Evolutionary conservation across 2,329 filamentous ascomycete species (phyloP).

Genomic region (Daldinia eschscholtzii): DNA sequence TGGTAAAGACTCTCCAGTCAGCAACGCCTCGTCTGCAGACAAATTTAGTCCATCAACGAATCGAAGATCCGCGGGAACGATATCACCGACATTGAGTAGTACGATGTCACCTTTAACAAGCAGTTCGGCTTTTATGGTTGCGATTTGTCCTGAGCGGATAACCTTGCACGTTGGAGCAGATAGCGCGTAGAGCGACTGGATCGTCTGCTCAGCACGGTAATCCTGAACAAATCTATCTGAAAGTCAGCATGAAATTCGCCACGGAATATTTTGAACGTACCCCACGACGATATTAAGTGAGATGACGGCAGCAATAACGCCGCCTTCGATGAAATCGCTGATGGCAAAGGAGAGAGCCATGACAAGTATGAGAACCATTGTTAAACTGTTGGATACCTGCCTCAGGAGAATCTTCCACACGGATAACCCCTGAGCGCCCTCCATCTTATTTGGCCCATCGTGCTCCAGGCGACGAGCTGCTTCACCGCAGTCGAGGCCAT

Average conservation of each 20-base stretch:
- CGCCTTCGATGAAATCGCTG: conserved; percentile 72
- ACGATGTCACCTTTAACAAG: conserved; percentile 77
- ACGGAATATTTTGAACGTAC: conserved; percentile 56
- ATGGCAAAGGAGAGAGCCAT: conserved; percentile 78
- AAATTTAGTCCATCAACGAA: conserved; percentile 77
- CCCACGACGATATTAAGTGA: conserved; percentile 76
- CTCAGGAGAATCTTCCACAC: conserved; percentile 81
- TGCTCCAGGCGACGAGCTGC: conserved; percentile 73
- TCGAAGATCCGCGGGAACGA: conserved; percentile 77
- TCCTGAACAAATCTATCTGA: conserved; percentile 67
- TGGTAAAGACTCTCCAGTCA: conserved; percentile 80
- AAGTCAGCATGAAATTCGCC: conserved; percentile 28
- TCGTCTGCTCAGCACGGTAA: conserved; percentile 71
- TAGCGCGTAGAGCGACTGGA: conserved; percentile 70
- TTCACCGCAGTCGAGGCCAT: conserved; percentile 74
- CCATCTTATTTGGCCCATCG: conserved; percentile 78
- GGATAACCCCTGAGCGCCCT: conserved; percentile 78
- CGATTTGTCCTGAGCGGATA: conserved; percentile 64
- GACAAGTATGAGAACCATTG: conserved; percentile 79
- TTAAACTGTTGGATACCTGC: conserved; percentile 82
- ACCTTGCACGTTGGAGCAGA: conserved; percentile 71
- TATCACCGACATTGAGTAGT: conserved; percentile 72
- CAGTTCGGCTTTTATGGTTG: conserved; percentile 66
- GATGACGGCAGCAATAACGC: conserved; percentile 73
- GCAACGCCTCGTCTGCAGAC: conserved; percentile 79